Evolutionary conservation across 2,329 filamentous ascomycete species (phyloP).

Genomic region (Talaromyces rugulosus): DNA sequence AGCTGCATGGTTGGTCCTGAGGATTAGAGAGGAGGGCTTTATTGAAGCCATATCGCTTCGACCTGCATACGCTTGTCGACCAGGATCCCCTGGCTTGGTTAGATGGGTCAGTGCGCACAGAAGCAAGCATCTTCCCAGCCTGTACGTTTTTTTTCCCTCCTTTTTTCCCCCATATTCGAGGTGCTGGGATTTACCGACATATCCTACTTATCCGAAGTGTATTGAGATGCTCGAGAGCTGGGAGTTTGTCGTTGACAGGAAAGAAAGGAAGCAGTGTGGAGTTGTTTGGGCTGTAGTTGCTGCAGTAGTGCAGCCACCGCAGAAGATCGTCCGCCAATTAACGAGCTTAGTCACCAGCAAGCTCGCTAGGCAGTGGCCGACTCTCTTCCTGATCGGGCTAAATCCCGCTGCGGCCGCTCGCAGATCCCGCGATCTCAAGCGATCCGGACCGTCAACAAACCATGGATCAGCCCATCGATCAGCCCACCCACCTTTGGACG

Average conservation of each 20-base stretch:
- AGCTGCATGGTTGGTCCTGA: not conserved
- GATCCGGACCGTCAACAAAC: not conserved
- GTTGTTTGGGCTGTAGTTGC: not conserved
- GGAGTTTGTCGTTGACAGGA: not conserved
- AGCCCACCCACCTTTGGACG: not conserved
- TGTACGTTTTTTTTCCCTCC: not conserved
- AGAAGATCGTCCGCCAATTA: not conserved
- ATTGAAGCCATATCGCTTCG: not conserved
- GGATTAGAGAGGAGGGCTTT: not conserved
- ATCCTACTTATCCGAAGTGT: too few species aligned
- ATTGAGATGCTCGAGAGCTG: not conserved
- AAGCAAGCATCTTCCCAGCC: not conserved
- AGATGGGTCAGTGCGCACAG: not conserved
- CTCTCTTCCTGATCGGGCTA: not conserved
- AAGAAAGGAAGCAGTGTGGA: not conserved
- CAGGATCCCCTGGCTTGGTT: not conserved
- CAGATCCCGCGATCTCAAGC: not conserved
- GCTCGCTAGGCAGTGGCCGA: not conserved
- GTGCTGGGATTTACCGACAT: not conserved
- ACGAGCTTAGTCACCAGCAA: not conserved
- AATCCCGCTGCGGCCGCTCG: not conserved
- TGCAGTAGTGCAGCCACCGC: too few species aligned
- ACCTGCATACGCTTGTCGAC: not conserved
- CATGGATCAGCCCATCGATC: not conserved
- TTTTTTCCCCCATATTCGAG: too few species aligned